A percentile compares a stretch with the other conserved stretches of the same genome.
Evolutionary conservation across 768 basidiomycete species (phyloP).

Genomic region (Tylopilus balloui): DNA sequence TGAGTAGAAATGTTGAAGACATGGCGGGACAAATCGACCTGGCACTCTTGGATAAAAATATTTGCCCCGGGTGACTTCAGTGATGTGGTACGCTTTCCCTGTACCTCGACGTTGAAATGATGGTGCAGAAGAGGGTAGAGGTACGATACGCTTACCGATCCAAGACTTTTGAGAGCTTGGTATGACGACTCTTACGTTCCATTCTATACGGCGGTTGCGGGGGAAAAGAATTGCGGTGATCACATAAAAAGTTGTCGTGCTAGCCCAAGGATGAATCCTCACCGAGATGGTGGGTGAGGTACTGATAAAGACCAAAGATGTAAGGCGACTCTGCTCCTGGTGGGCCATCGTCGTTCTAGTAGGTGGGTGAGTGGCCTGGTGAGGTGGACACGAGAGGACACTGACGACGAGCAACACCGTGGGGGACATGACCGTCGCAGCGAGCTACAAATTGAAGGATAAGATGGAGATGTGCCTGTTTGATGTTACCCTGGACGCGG

Average conservation of each 20-base stretch:
- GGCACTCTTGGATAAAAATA: conserved; percentile 74
- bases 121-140: no score
- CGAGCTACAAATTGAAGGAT: neutral
- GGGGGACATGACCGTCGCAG: conserved; percentile 14
- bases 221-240: neutral
- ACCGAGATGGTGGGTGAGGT: conserved; percentile 61
- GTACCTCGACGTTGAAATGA: neutral
- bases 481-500: conserved; percentile 1
- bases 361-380: neutral
- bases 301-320: conserved; percentile 63
- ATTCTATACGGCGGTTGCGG: conserved; percentile 41
- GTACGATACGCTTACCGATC: conserved; percentile 56
- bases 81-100: conserved; percentile 83
- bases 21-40: conserved; percentile 28
- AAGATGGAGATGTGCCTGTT: neutral
- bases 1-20: neutral
- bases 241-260: conserved; percentile 8
- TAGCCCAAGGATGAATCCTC: conserved; percentile 9
- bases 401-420: conserved; percentile 44
- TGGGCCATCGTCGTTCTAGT: conserved; percentile 82
- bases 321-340: conserved; percentile 71
- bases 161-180: conserved; percentile 83
- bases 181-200: conserved; percentile 76
- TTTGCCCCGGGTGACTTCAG: conserved; percentile 60
- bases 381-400: conserved; percentile 4